A percentile compares a stretch with the other conserved stretches of the same genome.
Evolutionary conservation across 805 yeast genomes (phyloP).

Genomic region (Pichia insulana): DNA sequence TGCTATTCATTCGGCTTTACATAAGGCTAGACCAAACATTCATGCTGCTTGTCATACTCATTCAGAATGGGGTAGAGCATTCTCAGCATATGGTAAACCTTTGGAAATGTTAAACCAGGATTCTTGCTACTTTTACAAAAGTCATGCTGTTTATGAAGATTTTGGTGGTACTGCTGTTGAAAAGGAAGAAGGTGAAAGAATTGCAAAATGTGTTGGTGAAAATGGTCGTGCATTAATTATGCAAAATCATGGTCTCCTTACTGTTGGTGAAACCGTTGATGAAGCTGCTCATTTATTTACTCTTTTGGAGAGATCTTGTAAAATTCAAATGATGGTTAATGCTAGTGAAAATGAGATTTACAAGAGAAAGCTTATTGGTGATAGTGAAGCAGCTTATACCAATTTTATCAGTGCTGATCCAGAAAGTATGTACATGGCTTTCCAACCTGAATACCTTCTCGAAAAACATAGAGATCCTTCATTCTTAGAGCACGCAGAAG

Average conservation of each 20-base stretch:
- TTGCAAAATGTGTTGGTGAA: conserved; percentile 54
- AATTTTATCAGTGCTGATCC: conserved; percentile 52
- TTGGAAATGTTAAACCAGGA: conserved; percentile 80
- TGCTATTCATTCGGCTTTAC: conserved; percentile 59
- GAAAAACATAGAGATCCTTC: conserved; percentile 24
- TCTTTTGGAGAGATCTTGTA: conserved; percentile 55
- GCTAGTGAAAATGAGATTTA: conserved; percentile 35
- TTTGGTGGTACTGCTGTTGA: conserved; percentile 79
- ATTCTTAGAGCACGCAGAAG: neutral
- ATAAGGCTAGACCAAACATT: conserved; percentile 61
- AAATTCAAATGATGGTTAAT: conserved; percentile 58
- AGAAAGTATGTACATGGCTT: conserved; percentile 61
- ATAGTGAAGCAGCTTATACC: conserved; percentile 62
- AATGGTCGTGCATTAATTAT: conserved; percentile 45
- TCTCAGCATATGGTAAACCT: conserved; percentile 53
- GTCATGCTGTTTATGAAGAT: conserved; percentile 54
- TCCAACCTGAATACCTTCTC: conserved; percentile 58
- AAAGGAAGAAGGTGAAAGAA: conserved; percentile 49
- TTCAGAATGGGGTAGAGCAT: conserved; percentile 56
- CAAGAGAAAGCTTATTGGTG: conserved; percentile 37
- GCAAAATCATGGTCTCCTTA: conserved; percentile 66
- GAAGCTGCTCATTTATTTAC: conserved; percentile 65
- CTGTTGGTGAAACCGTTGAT: conserved; percentile 63
- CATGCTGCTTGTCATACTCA: conserved; percentile 69
- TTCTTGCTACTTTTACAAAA: conserved; percentile 55